phyloP scores from a whole-genome alignment of 73 alveolate genomes.

The Paramecium sonneborni region DNA sequence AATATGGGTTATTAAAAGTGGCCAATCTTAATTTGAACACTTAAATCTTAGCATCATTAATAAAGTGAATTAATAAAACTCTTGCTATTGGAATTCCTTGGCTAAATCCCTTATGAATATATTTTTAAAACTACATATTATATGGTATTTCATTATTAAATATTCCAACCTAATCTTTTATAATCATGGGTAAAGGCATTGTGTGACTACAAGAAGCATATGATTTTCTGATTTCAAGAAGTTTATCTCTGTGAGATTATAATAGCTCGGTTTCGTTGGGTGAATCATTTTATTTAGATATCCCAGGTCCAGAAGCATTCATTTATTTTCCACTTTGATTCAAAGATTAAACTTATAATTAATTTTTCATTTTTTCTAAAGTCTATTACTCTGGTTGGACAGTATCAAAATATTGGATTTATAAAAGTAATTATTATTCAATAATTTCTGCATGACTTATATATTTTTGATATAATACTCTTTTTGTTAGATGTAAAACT shows the following conservation, averaged over 20 bases:
- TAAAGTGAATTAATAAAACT: neutral
- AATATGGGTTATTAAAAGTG: neutral
- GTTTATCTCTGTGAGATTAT: neutral
- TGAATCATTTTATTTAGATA: neutral
- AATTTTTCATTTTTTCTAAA: neutral
- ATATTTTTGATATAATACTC: neutral
- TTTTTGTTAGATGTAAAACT: neutral
- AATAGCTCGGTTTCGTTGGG: neutral
- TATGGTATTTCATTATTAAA: neutral
- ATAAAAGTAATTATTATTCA: neutral
- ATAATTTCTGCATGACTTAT: neutral
- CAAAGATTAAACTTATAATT: neutral
- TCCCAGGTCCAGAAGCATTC: neutral
- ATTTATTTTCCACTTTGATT: neutral
- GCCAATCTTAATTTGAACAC: neutral
- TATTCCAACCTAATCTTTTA: conserved; percentile 1
- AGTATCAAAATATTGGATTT: neutral
- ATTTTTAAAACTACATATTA: neutral
- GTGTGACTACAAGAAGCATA: neutral
- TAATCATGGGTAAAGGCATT: neutral
- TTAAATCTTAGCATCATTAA: neutral
- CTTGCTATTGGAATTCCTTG: neutral
- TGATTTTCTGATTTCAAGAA: neutral
- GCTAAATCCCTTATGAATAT: neutral
- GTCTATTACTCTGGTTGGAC: neutral